A percentile compares a stretch with the other conserved stretches of the same genome.
These are phyloP conservation scores for Phytopythium aichiense DNA, from an alignment of 352 stramenopile species.

Conservation along the genomic window DNA sequence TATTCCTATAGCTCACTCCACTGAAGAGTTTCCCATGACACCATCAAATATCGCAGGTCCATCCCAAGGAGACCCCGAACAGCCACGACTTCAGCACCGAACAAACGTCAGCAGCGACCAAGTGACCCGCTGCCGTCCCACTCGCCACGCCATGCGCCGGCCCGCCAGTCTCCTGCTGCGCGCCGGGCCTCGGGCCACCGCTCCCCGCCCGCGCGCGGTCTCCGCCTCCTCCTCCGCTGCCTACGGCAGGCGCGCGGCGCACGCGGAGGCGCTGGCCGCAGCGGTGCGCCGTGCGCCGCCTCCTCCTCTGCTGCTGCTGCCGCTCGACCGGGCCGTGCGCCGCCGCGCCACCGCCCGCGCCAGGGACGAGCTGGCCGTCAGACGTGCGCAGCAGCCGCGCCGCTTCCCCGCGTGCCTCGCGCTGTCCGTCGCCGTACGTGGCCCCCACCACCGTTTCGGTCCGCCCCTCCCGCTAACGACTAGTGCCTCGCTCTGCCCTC, in stretches of 20 bases:
- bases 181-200: no score
- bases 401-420: slow-evolving; percentile 22
- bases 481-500: no score
- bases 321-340: slow-evolving; percentile 6
- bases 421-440: slow-evolving; percentile 7
- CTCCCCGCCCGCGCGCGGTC: no score
- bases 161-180: neutral
- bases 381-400: slow-evolving; percentile 13
- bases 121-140: no score
- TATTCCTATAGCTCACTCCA: no score
- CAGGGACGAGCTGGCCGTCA: slow-evolving; percentile 18
- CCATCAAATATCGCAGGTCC: no score
- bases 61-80: no score
- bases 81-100: no score
- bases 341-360: slow-evolving; percentile 10
- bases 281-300: slow-evolving; percentile 11
- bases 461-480: neutral
- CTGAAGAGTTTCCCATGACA: no score
- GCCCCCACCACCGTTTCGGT: neutral
- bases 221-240: neutral
- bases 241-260: neutral
- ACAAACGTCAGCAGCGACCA: no score
- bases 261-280: slow-evolving; percentile 14
- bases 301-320: slow-evolving; percentile 18
- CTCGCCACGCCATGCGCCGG: no score